Conservation (phyloP, 192 early-diverging fungal species). For the Tieghemiomyces parasiticus region DNA sequence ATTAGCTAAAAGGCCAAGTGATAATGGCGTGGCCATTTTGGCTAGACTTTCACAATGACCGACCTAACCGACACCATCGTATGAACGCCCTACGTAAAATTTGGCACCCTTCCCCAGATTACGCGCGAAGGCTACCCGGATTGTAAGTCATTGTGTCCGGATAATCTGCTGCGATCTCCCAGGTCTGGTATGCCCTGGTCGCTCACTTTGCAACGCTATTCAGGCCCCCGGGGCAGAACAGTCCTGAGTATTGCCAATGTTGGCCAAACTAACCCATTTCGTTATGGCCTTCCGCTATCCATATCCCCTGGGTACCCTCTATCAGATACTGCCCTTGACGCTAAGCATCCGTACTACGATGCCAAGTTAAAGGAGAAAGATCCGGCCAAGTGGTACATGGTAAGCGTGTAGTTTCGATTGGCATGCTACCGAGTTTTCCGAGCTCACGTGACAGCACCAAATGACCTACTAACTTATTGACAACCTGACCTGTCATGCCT, state of each 20-base stretch:
- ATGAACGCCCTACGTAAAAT: no score
- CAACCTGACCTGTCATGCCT: background rate
- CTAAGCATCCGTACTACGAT: slow-evolving; percentile 62
- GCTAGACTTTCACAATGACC: no score
- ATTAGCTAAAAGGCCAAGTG: background rate
- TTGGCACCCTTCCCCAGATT: slow-evolving; percentile 20
- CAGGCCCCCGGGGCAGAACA: no score
- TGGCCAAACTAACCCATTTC: no score
- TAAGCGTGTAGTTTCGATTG: slow-evolving; percentile 13
- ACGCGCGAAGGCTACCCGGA: slow-evolving; percentile 57
- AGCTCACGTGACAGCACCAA: background rate
- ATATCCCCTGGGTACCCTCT: no score
- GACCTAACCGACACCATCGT: no score
- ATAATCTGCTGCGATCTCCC: no score
- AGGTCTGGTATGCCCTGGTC: no score
- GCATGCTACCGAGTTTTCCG: background rate
- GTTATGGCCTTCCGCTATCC: no score
- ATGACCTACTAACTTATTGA: background rate
- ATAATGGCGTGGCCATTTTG: no score
- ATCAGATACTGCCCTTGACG: slow-evolving; percentile 54
- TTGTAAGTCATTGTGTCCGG: slow-evolving; percentile 14
- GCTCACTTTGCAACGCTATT: no score
- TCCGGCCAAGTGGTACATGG: slow-evolving; percentile 71
- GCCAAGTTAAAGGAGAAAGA: slow-evolving; percentile 40
- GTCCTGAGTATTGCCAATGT: no score